phyloP scores from a whole-genome alignment of 305 asterid genomes.

The Salvia sclarea region DNA sequence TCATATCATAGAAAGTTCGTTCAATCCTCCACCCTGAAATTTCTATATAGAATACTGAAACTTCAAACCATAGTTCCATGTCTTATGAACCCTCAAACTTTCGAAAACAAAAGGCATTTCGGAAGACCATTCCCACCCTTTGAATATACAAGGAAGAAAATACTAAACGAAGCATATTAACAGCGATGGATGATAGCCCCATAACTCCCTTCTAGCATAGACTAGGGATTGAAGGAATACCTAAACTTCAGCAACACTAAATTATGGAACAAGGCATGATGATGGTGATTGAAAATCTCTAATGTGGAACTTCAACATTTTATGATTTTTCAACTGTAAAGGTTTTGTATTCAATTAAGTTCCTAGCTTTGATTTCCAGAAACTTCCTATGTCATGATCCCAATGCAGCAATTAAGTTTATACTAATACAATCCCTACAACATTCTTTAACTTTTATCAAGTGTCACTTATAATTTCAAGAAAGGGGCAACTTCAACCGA shows the following conservation, averaged over 20 bases:
- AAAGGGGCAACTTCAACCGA: background rate
- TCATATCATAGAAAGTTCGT: background rate
- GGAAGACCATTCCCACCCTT: background rate
- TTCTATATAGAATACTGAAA: background rate
- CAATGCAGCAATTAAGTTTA: background rate
- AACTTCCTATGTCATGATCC: background rate
- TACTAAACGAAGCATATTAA: background rate
- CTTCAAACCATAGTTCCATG: background rate
- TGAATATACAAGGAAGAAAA: background rate
- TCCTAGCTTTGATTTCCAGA: background rate
- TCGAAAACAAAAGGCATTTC: background rate
- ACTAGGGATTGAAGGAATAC: background rate
- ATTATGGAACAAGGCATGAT: slow-evolving; percentile 12
- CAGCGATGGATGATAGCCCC: background rate
- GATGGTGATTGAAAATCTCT: background rate
- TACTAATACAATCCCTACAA: background rate
- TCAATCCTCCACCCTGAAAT: background rate
- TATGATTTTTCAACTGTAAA: background rate
- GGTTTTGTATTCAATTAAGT: background rate
- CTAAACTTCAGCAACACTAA: background rate
- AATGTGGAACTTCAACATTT: background rate
- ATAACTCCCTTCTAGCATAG: background rate
- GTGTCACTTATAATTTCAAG: background rate
- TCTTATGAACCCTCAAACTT: background rate
- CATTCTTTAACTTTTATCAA: slow-evolving; percentile 15